Base-by-base conservation (phyloP, 2,329 filamentous ascomycete species). In the Curvularia hawaiiensis region DNA sequence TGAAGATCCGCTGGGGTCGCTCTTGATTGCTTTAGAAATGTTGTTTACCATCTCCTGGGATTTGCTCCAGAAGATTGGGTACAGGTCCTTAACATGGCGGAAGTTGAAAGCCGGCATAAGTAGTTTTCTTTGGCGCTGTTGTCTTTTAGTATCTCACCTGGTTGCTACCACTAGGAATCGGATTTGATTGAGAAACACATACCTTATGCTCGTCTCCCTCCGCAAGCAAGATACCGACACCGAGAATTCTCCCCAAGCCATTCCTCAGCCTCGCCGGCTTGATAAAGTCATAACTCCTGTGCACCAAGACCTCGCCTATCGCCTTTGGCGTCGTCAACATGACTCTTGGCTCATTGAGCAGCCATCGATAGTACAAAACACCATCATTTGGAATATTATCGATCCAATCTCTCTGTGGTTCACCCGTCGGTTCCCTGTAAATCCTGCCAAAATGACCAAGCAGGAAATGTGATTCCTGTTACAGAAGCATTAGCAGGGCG, bases 151-250 rank as follows among this genome's bases (percentile, higher is more conserved):
- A 33, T 47, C 30, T 8, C 18, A 8, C 6, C 10, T 11, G 20
- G 24, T 14, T 9, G 6, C 20, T 28, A 16, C 22, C 16, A 14
- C 3, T 20, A 18, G 10, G 28, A 20, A 12, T 16, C 0, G 22
- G 30, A 11, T 16, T 3, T 31, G 28, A 44, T 39, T 40, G 12
- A 20, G 50, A 12, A 7, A 35, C 14, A 40, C 64, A 35, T 67
- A 85, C 79, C 78, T 90, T 95, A 75, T 97, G 94, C 68, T 93
- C 90, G 12, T 96, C 90, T n/a, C 93, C 93, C 76, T 97, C 93
- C 2, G 91, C 90, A 11, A 97, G 79, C 38, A 97, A 77, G 14
- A 94, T 79, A 10, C 90, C 90, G 12, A 88, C 78, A 10, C 91
- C 89, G 12, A 94, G 80, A 26, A 92, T 80, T 22, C 85, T 82